Evolutionary conservation across 2,329 filamentous ascomycete species (phyloP).

Genomic region (Aureobasidium sp.): DNA sequence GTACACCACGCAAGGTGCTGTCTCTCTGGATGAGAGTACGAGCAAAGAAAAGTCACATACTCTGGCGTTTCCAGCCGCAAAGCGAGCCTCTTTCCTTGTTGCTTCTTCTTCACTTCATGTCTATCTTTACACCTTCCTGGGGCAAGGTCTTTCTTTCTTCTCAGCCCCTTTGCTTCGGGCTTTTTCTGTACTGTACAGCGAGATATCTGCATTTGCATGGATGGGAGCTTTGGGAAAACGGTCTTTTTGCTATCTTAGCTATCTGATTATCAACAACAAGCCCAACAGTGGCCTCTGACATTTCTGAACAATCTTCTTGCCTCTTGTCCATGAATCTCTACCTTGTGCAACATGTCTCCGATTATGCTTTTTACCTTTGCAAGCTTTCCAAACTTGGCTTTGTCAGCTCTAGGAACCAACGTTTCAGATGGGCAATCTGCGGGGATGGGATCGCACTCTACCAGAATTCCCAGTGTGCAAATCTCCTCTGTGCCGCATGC

Average conservation of each 20-base stretch:
- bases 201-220: constrained; percentile 6
- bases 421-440: background rate
- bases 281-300: constrained; percentile 7
- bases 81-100: background rate
- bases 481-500: too few species aligned
- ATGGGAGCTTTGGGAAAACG: constrained; percentile 13
- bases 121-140: constrained; percentile 11
- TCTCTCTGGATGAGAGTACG: constrained; percentile 4
- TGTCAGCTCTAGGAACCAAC: background rate
- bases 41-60: background rate
- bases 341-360: background rate
- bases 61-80: constrained; percentile 3
- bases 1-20: background rate
- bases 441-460: background rate
- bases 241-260: constrained; percentile 8
- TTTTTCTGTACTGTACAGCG: constrained; percentile 13
- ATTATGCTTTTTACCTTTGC: background rate
- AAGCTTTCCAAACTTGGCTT: background rate
- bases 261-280: constrained; percentile 6
- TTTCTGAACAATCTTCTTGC: background rate
- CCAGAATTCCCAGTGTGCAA: background rate
- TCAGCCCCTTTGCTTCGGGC: background rate
- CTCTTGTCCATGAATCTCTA: background rate
- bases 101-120: constrained; percentile 15
- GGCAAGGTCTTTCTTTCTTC: constrained; percentile 5